Percentiles rank a stretch among this genome's conserved stretches.
These are phyloP conservation scores for Tulasnella calospora DNA, from an alignment of 768 basidiomycete species.

Conservation along the genomic window DNA sequence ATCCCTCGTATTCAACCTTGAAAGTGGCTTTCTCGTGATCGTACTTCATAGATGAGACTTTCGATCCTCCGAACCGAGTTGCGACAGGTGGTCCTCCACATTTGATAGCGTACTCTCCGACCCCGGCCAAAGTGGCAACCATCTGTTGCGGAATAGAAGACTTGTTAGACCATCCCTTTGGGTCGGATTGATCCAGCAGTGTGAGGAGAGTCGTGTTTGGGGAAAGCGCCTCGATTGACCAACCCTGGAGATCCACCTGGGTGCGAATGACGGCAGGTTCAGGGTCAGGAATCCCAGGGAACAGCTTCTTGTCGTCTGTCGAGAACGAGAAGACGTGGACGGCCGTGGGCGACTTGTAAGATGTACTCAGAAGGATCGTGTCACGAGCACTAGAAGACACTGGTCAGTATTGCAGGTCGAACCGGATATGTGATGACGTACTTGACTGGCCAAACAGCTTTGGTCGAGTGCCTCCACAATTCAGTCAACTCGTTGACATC, in stretches of 20 bases:
- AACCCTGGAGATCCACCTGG: conserved; percentile 97
- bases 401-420: conserved; percentile 5
- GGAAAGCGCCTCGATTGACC: conserved; percentile 93
- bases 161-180: conserved; percentile 96
- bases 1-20: conserved; percentile 71
- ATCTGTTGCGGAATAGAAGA: conserved; percentile 90
- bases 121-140: conserved; percentile 81
- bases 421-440: conserved; percentile 41
- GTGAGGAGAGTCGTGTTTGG: conserved; percentile 93
- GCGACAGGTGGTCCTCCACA: conserved; percentile 91
- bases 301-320: conserved; percentile 80
- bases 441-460: conserved; percentile 91
- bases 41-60: conserved; percentile 66
- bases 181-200: conserved; percentile 92
- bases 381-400: conserved; percentile 66
- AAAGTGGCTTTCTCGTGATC: conserved; percentile 82
- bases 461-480: conserved; percentile 88
- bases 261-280: conserved; percentile 83
- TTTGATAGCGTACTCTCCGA: conserved; percentile 94
- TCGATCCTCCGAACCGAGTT: conserved; percentile 73
- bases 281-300: conserved; percentile 61
- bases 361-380: conserved; percentile 83
- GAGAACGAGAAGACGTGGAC: conserved; percentile 96
- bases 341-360: conserved; percentile 93
- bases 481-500: conserved; percentile 88